Percentiles rank a stretch among this genome's conserved stretches.
phyloP scores from a whole-genome alignment of 805 yeast species.

The Metschnikowia matae region DNA sequence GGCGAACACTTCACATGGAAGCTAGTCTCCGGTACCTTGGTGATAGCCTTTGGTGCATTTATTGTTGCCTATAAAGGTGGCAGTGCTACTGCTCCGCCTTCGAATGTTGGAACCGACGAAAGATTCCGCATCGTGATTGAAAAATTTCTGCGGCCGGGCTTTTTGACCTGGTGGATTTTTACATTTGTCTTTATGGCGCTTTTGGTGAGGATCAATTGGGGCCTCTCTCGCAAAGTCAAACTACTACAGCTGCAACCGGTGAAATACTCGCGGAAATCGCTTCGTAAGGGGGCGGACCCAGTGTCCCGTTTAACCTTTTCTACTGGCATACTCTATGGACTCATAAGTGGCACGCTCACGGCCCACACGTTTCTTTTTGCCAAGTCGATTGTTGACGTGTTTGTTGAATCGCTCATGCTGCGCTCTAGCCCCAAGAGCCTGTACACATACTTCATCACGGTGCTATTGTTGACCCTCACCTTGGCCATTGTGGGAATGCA shows the following conservation, averaged over 20 bases:
- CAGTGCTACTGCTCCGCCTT: slow-evolving; percentile 18
- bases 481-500: slow-evolving; percentile 65
- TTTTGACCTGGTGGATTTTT: slow-evolving; percentile 53
- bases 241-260: slow-evolving; percentile 5
- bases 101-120: slow-evolving; percentile 24
- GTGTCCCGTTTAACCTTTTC: slow-evolving; percentile 24
- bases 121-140: slow-evolving; percentile 38
- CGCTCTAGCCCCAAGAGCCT: slow-evolving; percentile 19
- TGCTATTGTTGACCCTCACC: slow-evolving; percentile 48
- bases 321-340: slow-evolving; percentile 63
- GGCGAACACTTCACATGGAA: slow-evolving; percentile 60
- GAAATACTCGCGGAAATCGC: slow-evolving; percentile 4
- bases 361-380: slow-evolving; percentile 85
- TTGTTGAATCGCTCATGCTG: slow-evolving; percentile 42
- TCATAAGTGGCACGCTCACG: slow-evolving; percentile 69
- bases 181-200: slow-evolving; percentile 30
- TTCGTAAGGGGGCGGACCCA: slow-evolving; percentile 13
- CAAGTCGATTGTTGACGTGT: slow-evolving; percentile 73
- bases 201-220: slow-evolving; percentile 23
- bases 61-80: slow-evolving; percentile 72
- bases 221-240: slow-evolving; percentile 16
- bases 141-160: slow-evolving; percentile 38
- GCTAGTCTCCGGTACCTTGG: slow-evolving; percentile 59
- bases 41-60: slow-evolving; percentile 71
- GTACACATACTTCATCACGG: slow-evolving; percentile 34